Base-by-base conservation (phyloP, 148 eudicot species). In the Fallopia convolvulus region DNA sequence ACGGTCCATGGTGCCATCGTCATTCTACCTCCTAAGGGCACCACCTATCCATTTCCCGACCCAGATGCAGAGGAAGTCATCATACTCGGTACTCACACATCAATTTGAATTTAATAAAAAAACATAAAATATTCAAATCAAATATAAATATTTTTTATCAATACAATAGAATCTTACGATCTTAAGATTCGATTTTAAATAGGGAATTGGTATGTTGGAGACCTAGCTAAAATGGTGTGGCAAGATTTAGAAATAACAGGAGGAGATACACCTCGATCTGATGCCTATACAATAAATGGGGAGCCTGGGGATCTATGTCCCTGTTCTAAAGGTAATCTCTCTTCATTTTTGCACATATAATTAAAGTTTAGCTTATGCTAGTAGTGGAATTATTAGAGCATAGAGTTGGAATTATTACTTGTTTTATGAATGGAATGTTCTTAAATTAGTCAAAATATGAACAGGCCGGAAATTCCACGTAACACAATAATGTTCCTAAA, bases 261-360 rank as follows among this genome's bases (percentile, higher is more conserved):
- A 33, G 77, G 23, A 52, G 77, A 75, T 4, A 53, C 66, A 14
- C 65, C 65, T 18, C 30, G 66, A 4, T 52, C 77, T 13, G 77
- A 75, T 32, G 77, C 77, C 5, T 75, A 52, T 5, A 75, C 77
- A 8, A 75, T 75, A 21, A 75, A 75, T 17, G 77, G 77, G 21
- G 46, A 75, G 40, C 77, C 77, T 2, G 77, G 77, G 4, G 77
- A 75, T 55, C 12, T 55, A 30, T 55, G 66, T 9, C 26, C 2
- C 0, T 75, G 77, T 46, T 75, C 68, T 40, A 75, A 53, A 5
- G 77, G 77, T 75, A 75, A 52, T 5, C 13, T 15, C 5, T 53
- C 12, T 20, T 20, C 0, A 6, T 55, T 55, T 0, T 36, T 36
- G 39, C 39, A 36, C 39, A 1, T 36, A 36, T 36, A 36, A 44